These are phyloP conservation scores for Staphylotrichum longicolle DNA, from an alignment of 495 filamentous ascomycete species.

Conservation along the genomic window DNA sequence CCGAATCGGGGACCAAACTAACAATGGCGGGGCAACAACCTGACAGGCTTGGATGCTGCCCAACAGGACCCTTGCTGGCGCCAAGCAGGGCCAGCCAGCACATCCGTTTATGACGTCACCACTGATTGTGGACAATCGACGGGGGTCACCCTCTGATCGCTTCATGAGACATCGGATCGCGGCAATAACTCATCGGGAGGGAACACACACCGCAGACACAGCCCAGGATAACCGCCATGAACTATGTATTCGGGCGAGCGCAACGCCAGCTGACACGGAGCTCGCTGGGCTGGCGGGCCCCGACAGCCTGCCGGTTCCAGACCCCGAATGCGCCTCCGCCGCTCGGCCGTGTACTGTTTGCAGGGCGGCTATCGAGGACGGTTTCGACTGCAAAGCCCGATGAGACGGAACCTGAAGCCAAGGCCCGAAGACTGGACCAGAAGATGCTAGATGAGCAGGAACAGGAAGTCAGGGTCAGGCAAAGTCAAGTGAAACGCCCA, in stretches of 20 bases:
- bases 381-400: slow-evolving; percentile 10
- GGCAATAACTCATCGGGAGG: no score
- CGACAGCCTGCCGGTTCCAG: neutral
- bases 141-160: no score
- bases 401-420: slow-evolving; percentile 29
- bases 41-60: no score
- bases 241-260: slow-evolving; percentile 24
- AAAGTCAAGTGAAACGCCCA: slow-evolving; percentile 48
- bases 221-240: slow-evolving; percentile 21
- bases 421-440: slow-evolving; percentile 39
- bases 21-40: no score
- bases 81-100: no score
- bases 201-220: no score
- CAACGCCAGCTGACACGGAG: slow-evolving; percentile 17
- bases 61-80: no score
- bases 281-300: neutral
- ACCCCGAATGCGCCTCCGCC: neutral
- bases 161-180: no score
- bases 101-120: no score
- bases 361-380: neutral
- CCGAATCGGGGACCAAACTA: no score
- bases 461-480: slow-evolving; percentile 35
- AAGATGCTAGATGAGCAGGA: slow-evolving; percentile 41
- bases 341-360: neutral
- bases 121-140: no score